phyloP scores from a whole-genome alignment of 495 filamentous ascomycete species.

The Tricharina praecox region DNA sequence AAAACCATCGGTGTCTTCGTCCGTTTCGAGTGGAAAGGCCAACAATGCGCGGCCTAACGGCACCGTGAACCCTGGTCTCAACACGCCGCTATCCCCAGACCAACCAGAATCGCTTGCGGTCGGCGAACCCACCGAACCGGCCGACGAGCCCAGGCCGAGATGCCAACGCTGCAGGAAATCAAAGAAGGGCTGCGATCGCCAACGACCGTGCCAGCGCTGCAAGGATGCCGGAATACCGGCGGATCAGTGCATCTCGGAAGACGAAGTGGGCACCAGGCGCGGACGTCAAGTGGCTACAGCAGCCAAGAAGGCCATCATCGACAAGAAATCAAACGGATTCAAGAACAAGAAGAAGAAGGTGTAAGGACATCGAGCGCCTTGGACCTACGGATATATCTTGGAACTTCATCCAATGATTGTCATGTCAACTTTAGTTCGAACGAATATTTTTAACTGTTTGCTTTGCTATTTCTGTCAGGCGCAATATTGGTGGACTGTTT shows the following conservation, averaged over 20 bases:
- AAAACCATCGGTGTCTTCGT: conserved; percentile 58
- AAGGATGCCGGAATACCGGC: conserved; percentile 84
- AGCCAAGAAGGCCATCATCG: conserved; percentile 13
- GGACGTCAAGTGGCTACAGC: conserved; percentile 54
- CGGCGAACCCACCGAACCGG: background rate
- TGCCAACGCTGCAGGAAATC: conserved; percentile 98
- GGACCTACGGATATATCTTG: too few species aligned
- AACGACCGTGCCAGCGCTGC: conserved; percentile 85
- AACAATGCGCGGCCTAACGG: background rate
- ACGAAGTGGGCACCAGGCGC: conserved; percentile 88
- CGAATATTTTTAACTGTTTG: too few species aligned
- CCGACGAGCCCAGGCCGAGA: conserved; percentile 23
- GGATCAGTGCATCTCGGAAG: conserved; percentile 88
- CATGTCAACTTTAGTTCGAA: too few species aligned
- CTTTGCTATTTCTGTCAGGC: conserved; percentile 1
- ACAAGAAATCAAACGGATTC: background rate
- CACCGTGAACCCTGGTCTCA: background rate
- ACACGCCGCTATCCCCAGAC: background rate
- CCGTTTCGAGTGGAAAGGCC: conserved; percentile 21
- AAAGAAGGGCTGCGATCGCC: conserved; percentile 96
- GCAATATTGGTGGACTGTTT: conserved; percentile 6
- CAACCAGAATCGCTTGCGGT: background rate
- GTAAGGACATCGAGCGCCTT: background rate
- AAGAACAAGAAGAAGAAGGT: conserved; percentile 5
- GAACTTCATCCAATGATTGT: too few species aligned